Evolutionary conservation across 306 rosid genomes (phyloP), one percentile per base, ranked within the genome.

Genomic region (Parietaria judaica): DNA sequence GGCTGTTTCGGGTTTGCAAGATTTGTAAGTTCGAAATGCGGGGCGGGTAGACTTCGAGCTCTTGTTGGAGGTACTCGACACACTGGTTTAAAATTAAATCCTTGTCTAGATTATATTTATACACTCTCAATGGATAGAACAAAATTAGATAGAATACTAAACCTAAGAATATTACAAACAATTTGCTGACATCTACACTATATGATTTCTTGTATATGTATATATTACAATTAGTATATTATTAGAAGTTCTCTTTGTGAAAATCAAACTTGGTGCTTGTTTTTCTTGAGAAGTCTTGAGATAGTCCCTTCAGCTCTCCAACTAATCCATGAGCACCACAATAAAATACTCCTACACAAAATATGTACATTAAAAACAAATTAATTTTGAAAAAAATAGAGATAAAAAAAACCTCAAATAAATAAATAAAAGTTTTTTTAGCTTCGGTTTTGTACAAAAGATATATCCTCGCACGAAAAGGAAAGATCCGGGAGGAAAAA

Each of bases 241-340:
- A 74, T 73, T 69, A 88, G 57, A 92, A 92, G 56, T 84, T 88
- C 71, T 88, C 96, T 57, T 85, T 83, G 37, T 91, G 97, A 67
- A 91, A 91, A 80, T 91, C 95, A 37, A 91, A 85, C 65, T 83
- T 85, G 46, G 98, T 91, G 81, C 63, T 70, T 43, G 88, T 85
- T 74, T 81, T 91, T 65, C 92, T 66, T 44, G 90, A 88, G 13
- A 87, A 91, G 63, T 91, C 92, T 3, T 80, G 80, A 58, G 97
- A 74, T 54, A 78, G 71, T 62, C 81, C 75, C 58, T 74, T 83
- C 8, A 91, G 77, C 64, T 91, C 89, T 55, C 95, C 87, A 23
- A 77, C 91, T 75, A 87, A 60, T 58, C 76, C 81, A 50, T 56
- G 86, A 0, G 86, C 83, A 35, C 96, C 97, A 70, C 96, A 87